Evolutionary conservation across 768 basidiomycete genomes (phyloP), one percentile per base, ranked within the genome.

Genomic region (Lepiota venenata): DNA sequence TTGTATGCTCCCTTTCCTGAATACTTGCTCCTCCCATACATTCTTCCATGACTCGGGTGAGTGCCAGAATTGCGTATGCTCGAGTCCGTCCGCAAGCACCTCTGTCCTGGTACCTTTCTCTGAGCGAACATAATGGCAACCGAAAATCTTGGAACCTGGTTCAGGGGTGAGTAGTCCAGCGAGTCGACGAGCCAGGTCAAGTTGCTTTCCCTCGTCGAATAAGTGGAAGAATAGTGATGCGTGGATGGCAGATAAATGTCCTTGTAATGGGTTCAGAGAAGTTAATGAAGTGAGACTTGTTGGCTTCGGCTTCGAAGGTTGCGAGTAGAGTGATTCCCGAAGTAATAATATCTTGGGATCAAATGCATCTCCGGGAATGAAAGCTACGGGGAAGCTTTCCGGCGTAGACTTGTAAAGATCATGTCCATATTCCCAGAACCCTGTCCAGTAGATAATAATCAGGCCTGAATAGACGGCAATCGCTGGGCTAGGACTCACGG

Each of bases 401-500:
- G 77, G 74, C 0, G 72, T 80, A 3, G 78, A 73, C 48, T 64
- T 74, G 68, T 85, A 88, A 11, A 88, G 71, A 39, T 78, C 70
- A 56, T 87, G 83, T 1, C 85, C 85, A 4, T 77, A 70, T 7
- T 80, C 72, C 84, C 84, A 86, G 57, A 82, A 81, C 12, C 69
- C 84, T 85, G 14, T 11, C 32, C 32, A 11, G 3, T 32, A 32
- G 8, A 32, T 32, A 27, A 18, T 20, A 44, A 4, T 25, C 37
- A 21, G 35, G 10, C 15, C 9, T 46, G 21, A 25, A 36, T 27
- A 12, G 29, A 7, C 15, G 25, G 16, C 47, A 11, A 22, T 20
- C 11, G 15, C 4, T 25, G 25, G 12, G n/a, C n/a, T 29, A n/a
- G 10, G 5, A 18, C 29, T 3, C 16, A 47, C 42, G 66, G 63